These are phyloP conservation scores for Postia placenta DNA, from an alignment of 768 basidiomycete species.

Conservation along the genomic window DNA sequence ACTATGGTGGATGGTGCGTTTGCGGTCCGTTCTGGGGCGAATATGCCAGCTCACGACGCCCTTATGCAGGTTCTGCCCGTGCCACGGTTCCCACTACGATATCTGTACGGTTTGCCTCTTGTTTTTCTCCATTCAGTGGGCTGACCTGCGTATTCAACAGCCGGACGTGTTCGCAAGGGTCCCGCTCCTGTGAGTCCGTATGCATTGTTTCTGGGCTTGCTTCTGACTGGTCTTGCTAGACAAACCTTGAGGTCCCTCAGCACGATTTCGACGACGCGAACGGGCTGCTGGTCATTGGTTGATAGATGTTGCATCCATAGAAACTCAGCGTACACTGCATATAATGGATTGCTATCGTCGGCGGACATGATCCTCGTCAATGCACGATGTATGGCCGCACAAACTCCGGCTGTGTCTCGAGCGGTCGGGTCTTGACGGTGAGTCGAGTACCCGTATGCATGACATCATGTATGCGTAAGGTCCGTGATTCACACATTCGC, in stretches of 20 bases:
- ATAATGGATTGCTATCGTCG: slow-evolving; percentile 2
- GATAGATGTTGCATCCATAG: slow-evolving; percentile 15
- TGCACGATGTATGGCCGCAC: too few relatives aligned
- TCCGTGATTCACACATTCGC: too few relatives aligned
- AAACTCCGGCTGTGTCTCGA: too few relatives aligned
- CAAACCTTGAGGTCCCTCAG: slow-evolving; percentile 91
- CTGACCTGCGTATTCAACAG: slow-evolving; percentile 29
- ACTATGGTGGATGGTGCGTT: slow-evolving; percentile 94
- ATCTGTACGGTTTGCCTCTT: slow-evolving; percentile 59
- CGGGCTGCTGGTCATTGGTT: slow-evolving; percentile 85
- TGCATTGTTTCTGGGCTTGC: slow-evolving; percentile 6
- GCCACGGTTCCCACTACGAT: slow-evolving; percentile 98
- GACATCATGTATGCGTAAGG: too few relatives aligned
- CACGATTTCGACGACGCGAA: slow-evolving; percentile 87
- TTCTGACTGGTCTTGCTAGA: slow-evolving; percentile 35
- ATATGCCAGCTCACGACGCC: neutral
- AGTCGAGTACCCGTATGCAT: too few relatives aligned
- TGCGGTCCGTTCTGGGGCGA: neutral
- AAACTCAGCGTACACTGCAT: slow-evolving; percentile 3
- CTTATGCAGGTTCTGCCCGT: slow-evolving; percentile 80
- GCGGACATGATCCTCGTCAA: too few relatives aligned
- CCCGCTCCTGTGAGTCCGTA: slow-evolving; percentile 78
- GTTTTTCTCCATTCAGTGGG: slow-evolving; percentile 5
- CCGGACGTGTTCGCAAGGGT: slow-evolving; percentile 92
- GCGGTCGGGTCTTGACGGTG: too few relatives aligned